These are phyloP conservation scores for Candida tetrigidarum DNA, from an alignment of 1,139 yeast genomes.

Conservation along the genomic window DNA sequence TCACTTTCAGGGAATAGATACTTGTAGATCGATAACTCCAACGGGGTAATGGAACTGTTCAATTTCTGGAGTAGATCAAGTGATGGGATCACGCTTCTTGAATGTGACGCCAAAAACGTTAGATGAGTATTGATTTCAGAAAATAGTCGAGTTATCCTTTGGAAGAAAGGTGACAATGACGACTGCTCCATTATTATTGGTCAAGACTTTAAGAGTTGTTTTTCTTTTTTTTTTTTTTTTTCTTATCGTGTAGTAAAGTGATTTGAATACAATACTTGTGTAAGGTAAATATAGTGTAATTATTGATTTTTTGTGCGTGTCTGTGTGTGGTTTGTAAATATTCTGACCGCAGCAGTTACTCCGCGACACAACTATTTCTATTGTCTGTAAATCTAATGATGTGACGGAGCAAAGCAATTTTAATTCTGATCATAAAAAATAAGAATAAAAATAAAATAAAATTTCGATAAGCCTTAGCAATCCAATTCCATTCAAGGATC, in stretches of 20 bases:
- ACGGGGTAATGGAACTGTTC: conserved; percentile 29
- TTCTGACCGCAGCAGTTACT: not conserved
- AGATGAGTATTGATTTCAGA: conserved; percentile 44
- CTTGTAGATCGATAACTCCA: conserved; percentile 67
- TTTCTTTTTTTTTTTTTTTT: not conserved
- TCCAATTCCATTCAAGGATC: too few relatives aligned
- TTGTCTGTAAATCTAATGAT: too few relatives aligned
- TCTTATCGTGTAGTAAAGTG: too few relatives aligned
- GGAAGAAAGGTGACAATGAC: conserved; percentile 18
- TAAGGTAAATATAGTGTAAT: too few relatives aligned
- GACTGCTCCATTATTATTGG: not conserved
- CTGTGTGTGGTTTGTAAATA: not conserved
- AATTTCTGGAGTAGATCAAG: conserved; percentile 37
- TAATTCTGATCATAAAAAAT: too few relatives aligned
- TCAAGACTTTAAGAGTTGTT: not conserved
- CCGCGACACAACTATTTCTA: too few relatives aligned
- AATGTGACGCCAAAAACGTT: conserved; percentile 46
- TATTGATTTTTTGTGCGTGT: too few relatives aligned
- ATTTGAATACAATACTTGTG: too few relatives aligned
- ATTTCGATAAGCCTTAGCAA: too few relatives aligned
- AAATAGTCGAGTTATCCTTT: conserved; percentile 27
- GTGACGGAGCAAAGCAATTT: too few relatives aligned
- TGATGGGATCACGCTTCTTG: conserved; percentile 47
- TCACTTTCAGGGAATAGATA: conserved; percentile 71
- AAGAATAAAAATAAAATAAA: not conserved